phyloP scores from a whole-genome alignment of 495 filamentous ascomycete species.

The Aspergillus baeticus region DNA sequence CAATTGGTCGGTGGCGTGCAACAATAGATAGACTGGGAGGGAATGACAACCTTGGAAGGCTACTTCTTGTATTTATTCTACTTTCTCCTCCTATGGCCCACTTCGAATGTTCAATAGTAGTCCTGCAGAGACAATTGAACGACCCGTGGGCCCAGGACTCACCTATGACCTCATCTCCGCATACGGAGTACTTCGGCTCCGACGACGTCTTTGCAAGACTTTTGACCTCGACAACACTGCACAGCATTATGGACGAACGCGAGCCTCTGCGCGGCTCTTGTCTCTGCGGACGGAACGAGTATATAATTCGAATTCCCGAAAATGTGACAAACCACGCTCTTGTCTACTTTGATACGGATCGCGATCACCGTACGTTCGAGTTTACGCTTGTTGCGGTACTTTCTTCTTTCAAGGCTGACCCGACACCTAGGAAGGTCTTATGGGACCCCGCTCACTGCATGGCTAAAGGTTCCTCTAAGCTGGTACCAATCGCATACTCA shows the following conservation, averaged over 20 bases:
- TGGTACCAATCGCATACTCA: constrained; percentile 72
- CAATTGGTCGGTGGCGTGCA: not conserved
- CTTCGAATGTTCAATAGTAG: too few relatives aligned
- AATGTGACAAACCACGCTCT: constrained; percentile 53
- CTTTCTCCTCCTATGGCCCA: too few relatives aligned
- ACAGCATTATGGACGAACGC: constrained; percentile 42
- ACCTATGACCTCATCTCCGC: constrained; percentile 9
- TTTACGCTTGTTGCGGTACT: not conserved
- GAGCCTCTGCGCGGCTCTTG: constrained; percentile 70
- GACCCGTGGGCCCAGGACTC: not conserved
- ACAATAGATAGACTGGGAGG: too few relatives aligned
- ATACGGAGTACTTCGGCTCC: too few relatives aligned
- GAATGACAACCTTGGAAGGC: not conserved
- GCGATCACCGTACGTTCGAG: constrained; percentile 59
- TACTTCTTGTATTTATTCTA: not conserved
- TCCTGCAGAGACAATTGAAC: too few relatives aligned
- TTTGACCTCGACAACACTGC: not conserved
- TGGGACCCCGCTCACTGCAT: constrained; percentile 69
- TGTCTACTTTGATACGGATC: constrained; percentile 68
- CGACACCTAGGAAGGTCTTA: constrained; percentile 56
- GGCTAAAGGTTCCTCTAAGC: constrained; percentile 74
- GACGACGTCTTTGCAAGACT: not conserved
- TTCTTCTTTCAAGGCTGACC: constrained; percentile 10
- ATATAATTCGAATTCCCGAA: constrained; percentile 66
- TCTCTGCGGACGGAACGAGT: constrained; percentile 82